Evolutionary conservation across 768 basidiomycete species (phyloP).

Genomic region (Suillus clintonianus): DNA sequence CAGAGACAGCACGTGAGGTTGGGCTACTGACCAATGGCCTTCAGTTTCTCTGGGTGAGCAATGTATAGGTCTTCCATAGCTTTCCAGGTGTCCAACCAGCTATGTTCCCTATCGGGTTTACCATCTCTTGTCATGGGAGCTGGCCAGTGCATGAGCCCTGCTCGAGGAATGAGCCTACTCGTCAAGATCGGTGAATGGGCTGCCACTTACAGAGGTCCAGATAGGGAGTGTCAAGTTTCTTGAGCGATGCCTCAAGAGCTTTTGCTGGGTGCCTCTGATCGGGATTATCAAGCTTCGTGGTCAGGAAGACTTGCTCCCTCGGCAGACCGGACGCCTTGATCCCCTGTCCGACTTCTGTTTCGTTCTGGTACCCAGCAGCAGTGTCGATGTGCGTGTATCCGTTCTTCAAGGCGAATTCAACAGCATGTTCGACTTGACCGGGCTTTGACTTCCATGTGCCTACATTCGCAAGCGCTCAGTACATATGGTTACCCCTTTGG

Average conservation of each 20-base stretch:
- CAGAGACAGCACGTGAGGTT: background rate
- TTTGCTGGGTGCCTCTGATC: slow-evolving; percentile 60
- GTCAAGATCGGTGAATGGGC: background rate
- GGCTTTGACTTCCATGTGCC: slow-evolving; percentile 82
- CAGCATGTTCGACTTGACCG: slow-evolving; percentile 72
- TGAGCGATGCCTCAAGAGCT: slow-evolving; percentile 70
- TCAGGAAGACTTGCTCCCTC: slow-evolving; percentile 76
- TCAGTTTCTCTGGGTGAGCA: slow-evolving; percentile 68
- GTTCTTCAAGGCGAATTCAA: slow-evolving; percentile 67
- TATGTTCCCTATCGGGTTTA: slow-evolving; percentile 52
- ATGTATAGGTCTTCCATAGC: slow-evolving; percentile 70
- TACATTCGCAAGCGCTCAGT: slow-evolving; percentile 20
- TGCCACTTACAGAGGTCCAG: slow-evolving; percentile 68
- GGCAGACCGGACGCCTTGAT: slow-evolving; percentile 73
- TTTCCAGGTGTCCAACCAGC: slow-evolving; percentile 81
- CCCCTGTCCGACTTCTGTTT: slow-evolving; percentile 80
- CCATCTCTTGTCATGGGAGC: slow-evolving; percentile 64
- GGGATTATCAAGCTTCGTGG: slow-evolving; percentile 68
- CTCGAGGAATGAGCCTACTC: background rate
- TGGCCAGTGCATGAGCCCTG: slow-evolving; percentile 85
- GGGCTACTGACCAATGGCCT: slow-evolving; percentile 61
- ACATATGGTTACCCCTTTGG: background rate
- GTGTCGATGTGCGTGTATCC: slow-evolving; percentile 80
- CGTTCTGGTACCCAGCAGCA: slow-evolving; percentile 71
- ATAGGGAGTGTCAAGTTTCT: slow-evolving; percentile 70